phyloP scores from a whole-genome alignment of 345 rosid species.

The Ceriops zippeliana region DNA sequence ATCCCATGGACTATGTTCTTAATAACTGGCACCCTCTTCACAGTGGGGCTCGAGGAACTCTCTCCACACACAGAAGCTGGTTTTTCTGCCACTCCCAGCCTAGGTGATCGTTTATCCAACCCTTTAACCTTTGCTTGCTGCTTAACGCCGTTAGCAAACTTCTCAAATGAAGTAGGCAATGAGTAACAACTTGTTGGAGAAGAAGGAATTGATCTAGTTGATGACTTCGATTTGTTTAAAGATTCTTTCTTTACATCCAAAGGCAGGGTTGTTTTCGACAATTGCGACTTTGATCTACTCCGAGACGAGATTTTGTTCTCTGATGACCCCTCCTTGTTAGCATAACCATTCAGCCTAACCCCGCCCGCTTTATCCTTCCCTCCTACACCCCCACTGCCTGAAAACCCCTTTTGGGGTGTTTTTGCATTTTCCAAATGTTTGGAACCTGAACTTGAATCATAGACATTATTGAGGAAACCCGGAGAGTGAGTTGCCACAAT shows the following conservation, averaged over 20 bases:
- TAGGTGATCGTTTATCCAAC: conserved; percentile 48
- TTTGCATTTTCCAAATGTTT: conserved; percentile 51
- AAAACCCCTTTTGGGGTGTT: conserved; percentile 28
- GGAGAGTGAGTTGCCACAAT: conserved; percentile 77
- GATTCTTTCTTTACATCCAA: conserved; percentile 62
- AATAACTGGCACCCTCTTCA: conserved; percentile 53
- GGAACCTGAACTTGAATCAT: conserved; percentile 34
- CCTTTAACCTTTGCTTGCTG: conserved; percentile 62
- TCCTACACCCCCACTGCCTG: conserved; percentile 20
- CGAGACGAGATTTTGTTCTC: conserved; percentile 35
- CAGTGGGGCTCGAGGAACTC: conserved; percentile 50
- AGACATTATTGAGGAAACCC: conserved; percentile 57
- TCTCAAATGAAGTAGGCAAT: conserved; percentile 77
- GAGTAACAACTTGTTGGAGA: conserved; percentile 90
- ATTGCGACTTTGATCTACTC: conserved; percentile 57
- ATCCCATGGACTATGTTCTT: conserved; percentile 65
- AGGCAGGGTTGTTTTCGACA: conserved; percentile 35
- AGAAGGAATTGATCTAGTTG: conserved; percentile 74
- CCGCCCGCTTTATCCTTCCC: conserved; percentile 52
- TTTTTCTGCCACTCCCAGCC: conserved; percentile 49
- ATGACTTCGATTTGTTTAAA: conserved; percentile 47
- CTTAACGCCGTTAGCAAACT: conserved; percentile 74
- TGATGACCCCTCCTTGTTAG: conserved; percentile 44
- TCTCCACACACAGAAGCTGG: conserved; percentile 42
- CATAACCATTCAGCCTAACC: conserved; percentile 44